Conservation (phyloP, 148 eudicot species). For the Mesembryanthemum crystallinum region DNA sequence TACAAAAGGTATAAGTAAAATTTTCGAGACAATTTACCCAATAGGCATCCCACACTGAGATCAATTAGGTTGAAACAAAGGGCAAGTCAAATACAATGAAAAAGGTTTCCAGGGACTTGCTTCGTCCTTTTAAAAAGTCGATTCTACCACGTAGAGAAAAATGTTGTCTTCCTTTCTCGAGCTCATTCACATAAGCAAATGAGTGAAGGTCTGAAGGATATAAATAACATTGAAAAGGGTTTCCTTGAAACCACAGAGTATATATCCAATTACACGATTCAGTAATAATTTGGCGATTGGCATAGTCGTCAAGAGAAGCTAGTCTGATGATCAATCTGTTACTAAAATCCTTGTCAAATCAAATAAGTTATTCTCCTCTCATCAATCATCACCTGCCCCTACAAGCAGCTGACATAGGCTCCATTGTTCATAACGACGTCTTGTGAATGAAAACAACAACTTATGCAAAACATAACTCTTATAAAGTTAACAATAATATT, state of each 20-base stretch:
- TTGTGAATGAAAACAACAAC: background rate
- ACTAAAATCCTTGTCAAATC: background rate
- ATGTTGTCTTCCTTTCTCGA: background rate
- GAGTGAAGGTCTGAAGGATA: too few species aligned
- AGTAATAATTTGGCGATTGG: too few species aligned
- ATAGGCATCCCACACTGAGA: background rate
- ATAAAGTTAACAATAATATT: background rate
- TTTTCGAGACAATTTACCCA: background rate
- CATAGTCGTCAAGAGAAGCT: background rate
- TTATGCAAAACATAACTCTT: background rate
- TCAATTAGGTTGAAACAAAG: background rate
- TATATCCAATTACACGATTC: background rate
- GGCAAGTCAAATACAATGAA: background rate
- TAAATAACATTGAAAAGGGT: background rate
- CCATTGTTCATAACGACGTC: background rate
- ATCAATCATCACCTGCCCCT: background rate
- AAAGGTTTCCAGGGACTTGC: background rate
- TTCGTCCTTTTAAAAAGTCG: background rate
- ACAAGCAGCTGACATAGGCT: background rate
- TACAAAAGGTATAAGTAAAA: background rate
- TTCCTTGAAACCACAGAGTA: background rate
- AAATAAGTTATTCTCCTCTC: background rate
- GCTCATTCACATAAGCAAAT: background rate
- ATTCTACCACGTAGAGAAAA: background rate
- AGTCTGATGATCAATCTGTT: background rate